Conservation (phyloP, 352 stramenopile species). For the Phytophthora chlamydospora region DNA sequence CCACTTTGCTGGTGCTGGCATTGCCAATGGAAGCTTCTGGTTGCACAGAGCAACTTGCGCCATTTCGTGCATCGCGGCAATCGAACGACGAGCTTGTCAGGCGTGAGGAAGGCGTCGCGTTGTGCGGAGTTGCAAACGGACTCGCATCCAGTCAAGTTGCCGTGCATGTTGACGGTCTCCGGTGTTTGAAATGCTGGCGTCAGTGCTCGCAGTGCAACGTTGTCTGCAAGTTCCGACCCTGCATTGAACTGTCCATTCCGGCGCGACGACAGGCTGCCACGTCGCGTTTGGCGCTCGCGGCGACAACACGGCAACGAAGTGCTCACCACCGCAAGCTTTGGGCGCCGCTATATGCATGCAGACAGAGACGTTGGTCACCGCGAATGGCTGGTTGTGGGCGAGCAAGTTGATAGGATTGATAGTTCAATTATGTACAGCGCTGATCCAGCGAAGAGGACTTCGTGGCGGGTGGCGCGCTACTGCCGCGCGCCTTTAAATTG, state of each 20-base stretch:
- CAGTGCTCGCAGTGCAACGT: constrained; percentile 21
- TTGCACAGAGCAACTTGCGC: not conserved
- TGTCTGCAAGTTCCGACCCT: constrained; percentile 28
- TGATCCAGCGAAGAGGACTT: constrained; percentile 57
- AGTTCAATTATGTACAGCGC: constrained; percentile 36
- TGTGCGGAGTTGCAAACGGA: constrained; percentile 5
- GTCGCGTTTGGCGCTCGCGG: constrained; percentile 9
- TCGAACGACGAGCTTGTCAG: not conserved
- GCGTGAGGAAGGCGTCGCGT: constrained; percentile 1
- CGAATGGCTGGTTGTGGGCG: constrained; percentile 15
- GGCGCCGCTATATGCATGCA: constrained; percentile 5
- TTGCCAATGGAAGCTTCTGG: too few relatives aligned
- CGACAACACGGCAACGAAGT: too few relatives aligned
- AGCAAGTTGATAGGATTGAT: constrained; percentile 28
- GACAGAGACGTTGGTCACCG: not conserved
- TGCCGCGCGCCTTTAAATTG: constrained; percentile 26
- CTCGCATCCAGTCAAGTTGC: constrained; percentile 16
- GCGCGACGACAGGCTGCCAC: not conserved
- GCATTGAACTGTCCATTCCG: constrained; percentile 12
- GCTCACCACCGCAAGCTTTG: constrained; percentile 8
- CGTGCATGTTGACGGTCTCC: constrained; percentile 5
- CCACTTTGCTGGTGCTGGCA: not conserved
- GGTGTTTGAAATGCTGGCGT: constrained; percentile 13
- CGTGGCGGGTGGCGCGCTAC: constrained; percentile 26
- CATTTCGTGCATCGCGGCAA: constrained; percentile 1